phyloP scores from a whole-genome alignment of 129 eudicot species.

The Flaveria robusta region DNA sequence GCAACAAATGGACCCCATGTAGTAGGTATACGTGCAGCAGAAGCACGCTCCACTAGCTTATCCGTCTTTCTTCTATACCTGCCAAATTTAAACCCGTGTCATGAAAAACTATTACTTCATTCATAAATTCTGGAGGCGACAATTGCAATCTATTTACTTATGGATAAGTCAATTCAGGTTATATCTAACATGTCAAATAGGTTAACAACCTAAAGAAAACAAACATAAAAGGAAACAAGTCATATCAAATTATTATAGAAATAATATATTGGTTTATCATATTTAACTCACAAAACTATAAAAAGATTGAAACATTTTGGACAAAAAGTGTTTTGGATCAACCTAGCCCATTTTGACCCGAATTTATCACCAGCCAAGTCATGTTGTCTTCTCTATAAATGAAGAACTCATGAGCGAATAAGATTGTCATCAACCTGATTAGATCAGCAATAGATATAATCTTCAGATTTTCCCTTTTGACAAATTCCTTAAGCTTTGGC shows the following conservation, averaged over 20 bases:
- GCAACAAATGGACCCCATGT: constrained; percentile 88
- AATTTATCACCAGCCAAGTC: background rate
- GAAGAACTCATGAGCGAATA: background rate
- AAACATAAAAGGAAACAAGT: background rate
- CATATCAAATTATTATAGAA: background rate
- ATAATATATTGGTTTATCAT: background rate
- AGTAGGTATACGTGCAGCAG: constrained; percentile 87
- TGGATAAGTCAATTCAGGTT: background rate
- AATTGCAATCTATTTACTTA: background rate
- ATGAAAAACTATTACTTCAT: background rate
- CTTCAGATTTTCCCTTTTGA: constrained; percentile 56
- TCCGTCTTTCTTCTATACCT: constrained; percentile 85
- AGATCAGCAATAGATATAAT: constrained; percentile 75
- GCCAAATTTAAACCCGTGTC: constrained; percentile 18
- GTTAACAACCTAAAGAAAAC: background rate
- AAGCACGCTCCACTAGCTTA: constrained; percentile 68
- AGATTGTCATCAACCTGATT: constrained; percentile 51
- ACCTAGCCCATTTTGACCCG: background rate
- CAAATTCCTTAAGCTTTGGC: constrained; percentile 67
- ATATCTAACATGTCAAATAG: background rate
- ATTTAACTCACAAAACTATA: background rate
- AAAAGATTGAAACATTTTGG: background rate
- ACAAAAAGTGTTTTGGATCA: background rate
- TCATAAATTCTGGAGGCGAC: background rate
- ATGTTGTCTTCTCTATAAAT: background rate